Conservation (phyloP, 192 early-diverging fungal genomes). For the Cetraspora pellucida region DNA sequence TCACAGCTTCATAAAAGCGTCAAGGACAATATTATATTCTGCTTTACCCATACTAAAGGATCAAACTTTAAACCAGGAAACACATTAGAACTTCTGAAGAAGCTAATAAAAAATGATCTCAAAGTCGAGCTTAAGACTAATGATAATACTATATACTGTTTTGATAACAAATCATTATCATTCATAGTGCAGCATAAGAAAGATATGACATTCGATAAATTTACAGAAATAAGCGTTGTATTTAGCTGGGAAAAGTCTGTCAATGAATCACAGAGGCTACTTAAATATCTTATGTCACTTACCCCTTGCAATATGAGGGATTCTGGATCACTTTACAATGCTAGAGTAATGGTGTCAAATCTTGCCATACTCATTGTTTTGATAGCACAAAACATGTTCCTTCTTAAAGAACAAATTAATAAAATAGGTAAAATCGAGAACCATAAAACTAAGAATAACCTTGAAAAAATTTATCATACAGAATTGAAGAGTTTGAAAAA, state of each 20-base stretch:
- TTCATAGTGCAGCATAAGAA: conserved; percentile 34
- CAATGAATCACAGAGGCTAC: conserved; percentile 32
- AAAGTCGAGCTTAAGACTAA: conserved; percentile 25
- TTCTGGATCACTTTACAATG: conserved; percentile 37
- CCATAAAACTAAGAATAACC: too few species aligned
- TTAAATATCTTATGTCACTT: conserved; percentile 23
- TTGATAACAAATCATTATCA: conserved; percentile 40
- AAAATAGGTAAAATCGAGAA: conserved; percentile 30
- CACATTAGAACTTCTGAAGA: conserved; percentile 29
- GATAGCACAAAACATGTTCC: conserved; percentile 31
- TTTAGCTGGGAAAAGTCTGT: conserved; percentile 40
- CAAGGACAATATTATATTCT: conserved; percentile 39
- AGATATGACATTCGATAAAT: conserved; percentile 31
- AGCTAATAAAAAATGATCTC: conserved; percentile 25
- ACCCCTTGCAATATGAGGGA: conserved; percentile 35
- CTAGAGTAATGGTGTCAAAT: conserved; percentile 24
- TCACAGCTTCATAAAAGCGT: conserved; percentile 36
- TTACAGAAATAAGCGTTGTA: conserved; percentile 29
- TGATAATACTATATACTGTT: conserved; percentile 32
- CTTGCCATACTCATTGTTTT: conserved; percentile 34
- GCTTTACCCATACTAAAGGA: conserved; percentile 36
- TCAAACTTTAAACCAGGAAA: conserved; percentile 37
- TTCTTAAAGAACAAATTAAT: conserved; percentile 30
- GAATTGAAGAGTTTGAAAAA: conserved; percentile 7
- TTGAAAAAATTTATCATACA: too few species aligned